Conservation (phyloP, 2,329 filamentous ascomycete genomes). For the Apiospora saccharicola region DNA sequence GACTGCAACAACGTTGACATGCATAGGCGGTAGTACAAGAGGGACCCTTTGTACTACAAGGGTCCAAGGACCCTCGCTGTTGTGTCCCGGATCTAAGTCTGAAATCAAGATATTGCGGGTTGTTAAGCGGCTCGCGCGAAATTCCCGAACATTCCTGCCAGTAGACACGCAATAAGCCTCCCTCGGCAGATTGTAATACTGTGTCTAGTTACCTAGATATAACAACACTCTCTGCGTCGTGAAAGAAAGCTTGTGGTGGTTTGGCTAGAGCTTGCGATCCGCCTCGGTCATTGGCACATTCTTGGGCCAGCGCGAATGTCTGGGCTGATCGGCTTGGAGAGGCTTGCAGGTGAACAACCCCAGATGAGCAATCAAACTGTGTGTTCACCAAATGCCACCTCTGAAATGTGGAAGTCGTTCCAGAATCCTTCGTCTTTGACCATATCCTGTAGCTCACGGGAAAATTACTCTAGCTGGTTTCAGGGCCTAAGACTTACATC, state of each 20-base stretch:
- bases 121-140: not conserved
- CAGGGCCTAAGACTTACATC: not conserved
- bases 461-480: not conserved
- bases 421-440: not conserved
- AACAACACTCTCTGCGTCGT: not conserved
- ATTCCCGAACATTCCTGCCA: slow-evolving; percentile 6
- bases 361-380: not conserved
- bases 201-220: not conserved
- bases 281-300: not conserved
- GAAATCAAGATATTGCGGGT: not conserved
- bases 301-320: not conserved
- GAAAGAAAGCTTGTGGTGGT: not conserved
- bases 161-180: not conserved
- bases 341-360: too few relatives aligned
- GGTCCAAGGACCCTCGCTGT: slow-evolving; percentile 13
- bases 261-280: not conserved
- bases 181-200: not conserved
- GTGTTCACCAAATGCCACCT: not conserved
- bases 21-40: slow-evolving; percentile 1
- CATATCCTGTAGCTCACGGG: not conserved
- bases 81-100: not conserved
- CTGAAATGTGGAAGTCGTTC: not conserved
- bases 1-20: not conserved
- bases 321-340: not conserved
- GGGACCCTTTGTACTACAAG: slow-evolving; percentile 8